Evolutionary conservation across 2,329 filamentous ascomycete species (phyloP).

Genomic region (Exophiala phaeomuriformis): DNA sequence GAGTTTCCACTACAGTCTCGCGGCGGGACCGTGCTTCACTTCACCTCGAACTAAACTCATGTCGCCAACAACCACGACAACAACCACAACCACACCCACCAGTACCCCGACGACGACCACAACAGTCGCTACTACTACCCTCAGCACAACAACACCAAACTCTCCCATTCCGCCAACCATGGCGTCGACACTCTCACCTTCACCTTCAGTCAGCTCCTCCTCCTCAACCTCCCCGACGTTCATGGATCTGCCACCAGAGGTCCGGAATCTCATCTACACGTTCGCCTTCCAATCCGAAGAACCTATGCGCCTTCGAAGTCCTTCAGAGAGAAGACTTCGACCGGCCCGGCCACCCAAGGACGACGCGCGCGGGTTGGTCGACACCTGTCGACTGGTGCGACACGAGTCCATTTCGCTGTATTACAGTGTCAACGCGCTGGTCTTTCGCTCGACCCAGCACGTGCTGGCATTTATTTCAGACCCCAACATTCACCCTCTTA

Average conservation of each 20-base stretch:
- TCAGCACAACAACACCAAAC: background rate
- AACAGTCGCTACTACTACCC: background rate
- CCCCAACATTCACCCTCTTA: constrained; percentile 14
- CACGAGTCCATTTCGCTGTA: constrained; percentile 21
- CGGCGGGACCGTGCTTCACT: background rate
- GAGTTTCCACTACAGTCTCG: background rate
- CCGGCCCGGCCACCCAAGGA: constrained; percentile 19
- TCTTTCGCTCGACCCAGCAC: constrained; percentile 18
- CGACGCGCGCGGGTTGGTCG: constrained; percentile 19
- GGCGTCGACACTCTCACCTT: background rate
- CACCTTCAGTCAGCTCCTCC: background rate
- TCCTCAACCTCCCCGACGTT: constrained; percentile 12
- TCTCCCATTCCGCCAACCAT: background rate
- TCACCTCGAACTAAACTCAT: background rate
- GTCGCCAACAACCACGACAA: background rate
- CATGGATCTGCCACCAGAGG: constrained; percentile 20
- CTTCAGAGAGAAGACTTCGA: constrained; percentile 19
- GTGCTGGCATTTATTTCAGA: constrained; percentile 19
- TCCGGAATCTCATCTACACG: constrained; percentile 22
- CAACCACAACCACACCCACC: background rate
- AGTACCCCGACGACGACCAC: background rate
- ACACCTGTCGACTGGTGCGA: constrained; percentile 15
- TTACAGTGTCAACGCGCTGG: constrained; percentile 20
- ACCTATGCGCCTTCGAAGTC: constrained; percentile 15
- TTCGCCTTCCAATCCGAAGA: constrained; percentile 14